Percentiles rank a stretch among this genome's conserved stretches.
These are phyloP conservation scores for Elongisporangium prolatum DNA, from an alignment of 352 stramenopile genomes.

Conservation along the genomic window DNA sequence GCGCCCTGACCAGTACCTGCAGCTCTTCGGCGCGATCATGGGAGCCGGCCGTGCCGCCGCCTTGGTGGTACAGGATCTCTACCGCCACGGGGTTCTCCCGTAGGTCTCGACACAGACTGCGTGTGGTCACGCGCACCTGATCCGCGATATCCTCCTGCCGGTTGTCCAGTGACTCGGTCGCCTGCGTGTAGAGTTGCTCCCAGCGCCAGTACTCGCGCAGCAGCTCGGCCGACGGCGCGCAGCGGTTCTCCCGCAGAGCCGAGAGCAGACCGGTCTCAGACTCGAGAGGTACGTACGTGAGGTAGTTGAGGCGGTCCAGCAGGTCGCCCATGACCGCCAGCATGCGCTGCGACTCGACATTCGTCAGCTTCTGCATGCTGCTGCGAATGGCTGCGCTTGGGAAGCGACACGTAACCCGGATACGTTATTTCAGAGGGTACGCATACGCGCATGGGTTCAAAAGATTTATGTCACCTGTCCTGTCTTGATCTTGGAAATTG, in stretches of 20 bases:
- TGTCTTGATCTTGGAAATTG: neutral
- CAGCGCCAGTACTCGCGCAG: conserved; percentile 74
- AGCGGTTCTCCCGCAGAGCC: conserved; percentile 57
- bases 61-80: conserved; percentile 72
- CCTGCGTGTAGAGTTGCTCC: conserved; percentile 69
- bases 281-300: conserved; percentile 77
- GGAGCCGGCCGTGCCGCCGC: conserved; percentile 17
- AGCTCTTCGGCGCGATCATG: conserved; percentile 62
- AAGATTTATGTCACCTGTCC: neutral
- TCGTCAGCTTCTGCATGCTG: conserved; percentile 83
- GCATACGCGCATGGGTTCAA: neutral
- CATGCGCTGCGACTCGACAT: conserved; percentile 86
- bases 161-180: conserved; percentile 48
- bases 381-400: neutral
- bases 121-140: conserved; percentile 65
- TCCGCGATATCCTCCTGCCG: conserved; percentile 68
- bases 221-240: conserved; percentile 48
- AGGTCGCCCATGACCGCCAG: conserved; percentile 85
- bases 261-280: conserved; percentile 46
- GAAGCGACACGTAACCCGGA: neutral
- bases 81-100: conserved; percentile 68
- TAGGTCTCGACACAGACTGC: conserved; percentile 63
- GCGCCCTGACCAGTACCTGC: conserved; percentile 65
- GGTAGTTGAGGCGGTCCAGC: conserved; percentile 80
- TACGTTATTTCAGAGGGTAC: neutral